Conservation (phyloP, 2,329 filamentous ascomycete genomes). For the Epicoccum nigrum region DNA sequence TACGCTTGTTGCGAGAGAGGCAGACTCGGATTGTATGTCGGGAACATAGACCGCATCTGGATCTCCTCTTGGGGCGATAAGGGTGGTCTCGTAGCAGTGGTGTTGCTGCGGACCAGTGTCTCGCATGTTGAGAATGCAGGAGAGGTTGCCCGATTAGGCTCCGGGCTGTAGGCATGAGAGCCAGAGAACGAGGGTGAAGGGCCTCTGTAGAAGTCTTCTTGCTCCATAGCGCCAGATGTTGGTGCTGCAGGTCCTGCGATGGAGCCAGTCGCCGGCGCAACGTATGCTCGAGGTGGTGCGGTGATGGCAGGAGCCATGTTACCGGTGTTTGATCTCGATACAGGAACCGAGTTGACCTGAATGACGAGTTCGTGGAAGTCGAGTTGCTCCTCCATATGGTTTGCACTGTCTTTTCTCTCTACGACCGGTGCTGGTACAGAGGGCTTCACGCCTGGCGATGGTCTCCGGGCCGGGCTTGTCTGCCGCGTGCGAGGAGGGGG, state of each 20-base stretch:
- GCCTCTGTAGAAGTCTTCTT: slow-evolving; percentile 27
- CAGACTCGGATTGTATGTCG: slow-evolving; percentile 71
- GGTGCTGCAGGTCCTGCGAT: slow-evolving; percentile 28
- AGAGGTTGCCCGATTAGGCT: slow-evolving; percentile 40
- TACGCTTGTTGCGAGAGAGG: slow-evolving; percentile 73
- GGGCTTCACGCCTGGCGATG: slow-evolving; percentile 33
- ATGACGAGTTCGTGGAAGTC: slow-evolving; percentile 50
- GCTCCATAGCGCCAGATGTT: slow-evolving; percentile 23
- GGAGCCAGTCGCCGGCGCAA: slow-evolving; percentile 30
- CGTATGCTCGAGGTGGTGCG: slow-evolving; percentile 37
- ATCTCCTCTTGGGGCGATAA: slow-evolving; percentile 43
- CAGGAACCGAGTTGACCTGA: slow-evolving; percentile 47
- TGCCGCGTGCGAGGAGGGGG: slow-evolving; percentile 45
- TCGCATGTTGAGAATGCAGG: slow-evolving; percentile 45
- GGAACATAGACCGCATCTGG: slow-evolving; percentile 74
- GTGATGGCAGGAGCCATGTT: slow-evolving; percentile 28
- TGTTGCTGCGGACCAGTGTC: slow-evolving; percentile 48
- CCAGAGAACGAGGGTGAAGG: slow-evolving; percentile 21
- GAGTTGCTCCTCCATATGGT: slow-evolving; percentile 35
- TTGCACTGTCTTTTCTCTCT: slow-evolving; percentile 40
- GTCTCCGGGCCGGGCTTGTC: slow-evolving; percentile 39
- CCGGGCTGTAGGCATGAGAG: slow-evolving; percentile 31
- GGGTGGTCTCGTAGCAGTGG: slow-evolving; percentile 37
- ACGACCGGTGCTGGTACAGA: slow-evolving; percentile 38
- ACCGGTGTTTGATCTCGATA: slow-evolving; percentile 39